A percentile compares a stretch with the other conserved stretches of the same genome.
phyloP scores from a whole-genome alignment of 2,329 filamentous ascomycete species.

The Aureobasidium sp. region DNA sequence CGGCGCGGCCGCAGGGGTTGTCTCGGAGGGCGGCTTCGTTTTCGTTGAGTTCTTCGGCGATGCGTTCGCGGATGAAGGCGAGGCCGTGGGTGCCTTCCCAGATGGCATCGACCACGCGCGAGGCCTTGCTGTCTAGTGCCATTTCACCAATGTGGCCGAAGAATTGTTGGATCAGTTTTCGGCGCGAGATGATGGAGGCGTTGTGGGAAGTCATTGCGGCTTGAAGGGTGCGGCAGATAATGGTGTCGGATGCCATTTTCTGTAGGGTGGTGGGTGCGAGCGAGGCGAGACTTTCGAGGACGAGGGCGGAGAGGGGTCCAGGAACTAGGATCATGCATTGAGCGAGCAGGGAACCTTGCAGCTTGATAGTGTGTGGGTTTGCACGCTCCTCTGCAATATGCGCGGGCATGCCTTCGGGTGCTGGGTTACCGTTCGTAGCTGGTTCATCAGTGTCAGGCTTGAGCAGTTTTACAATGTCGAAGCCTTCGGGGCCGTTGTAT shows the following conservation, averaged over 20 bases:
- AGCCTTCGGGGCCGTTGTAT: constrained; percentile 46
- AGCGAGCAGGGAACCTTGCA: constrained; percentile 77
- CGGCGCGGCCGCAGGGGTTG: constrained; percentile 56
- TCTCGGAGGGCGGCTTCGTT: constrained; percentile 58
- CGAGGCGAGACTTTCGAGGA: constrained; percentile 55
- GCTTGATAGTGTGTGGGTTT: constrained; percentile 17
- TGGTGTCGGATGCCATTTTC: constrained; percentile 57
- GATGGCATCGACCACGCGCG: constrained; percentile 60
- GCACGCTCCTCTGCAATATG: constrained; percentile 13
- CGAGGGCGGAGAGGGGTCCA: constrained; percentile 59
- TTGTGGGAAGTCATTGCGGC: constrained; percentile 51
- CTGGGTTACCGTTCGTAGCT: constrained; percentile 12
- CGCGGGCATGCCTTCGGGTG: constrained; percentile 18
- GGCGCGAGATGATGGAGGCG: constrained; percentile 51
- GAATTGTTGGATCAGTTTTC: constrained; percentile 58
- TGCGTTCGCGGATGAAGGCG: constrained; percentile 60
- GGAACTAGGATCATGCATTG: constrained; percentile 71
- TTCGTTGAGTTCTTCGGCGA: constrained; percentile 56
- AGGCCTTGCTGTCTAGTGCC: constrained; percentile 55
- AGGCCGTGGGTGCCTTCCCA: constrained; percentile 58
- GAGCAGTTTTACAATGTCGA: constrained; percentile 54
- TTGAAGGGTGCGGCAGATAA: constrained; percentile 57
- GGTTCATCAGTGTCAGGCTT: constrained; percentile 41
- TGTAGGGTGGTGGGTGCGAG: constrained; percentile 47
- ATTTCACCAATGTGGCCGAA: constrained; percentile 55